phyloP scores from a whole-genome alignment of 2,329 filamentous ascomycete genomes.

The Penicillium sp. region DNA sequence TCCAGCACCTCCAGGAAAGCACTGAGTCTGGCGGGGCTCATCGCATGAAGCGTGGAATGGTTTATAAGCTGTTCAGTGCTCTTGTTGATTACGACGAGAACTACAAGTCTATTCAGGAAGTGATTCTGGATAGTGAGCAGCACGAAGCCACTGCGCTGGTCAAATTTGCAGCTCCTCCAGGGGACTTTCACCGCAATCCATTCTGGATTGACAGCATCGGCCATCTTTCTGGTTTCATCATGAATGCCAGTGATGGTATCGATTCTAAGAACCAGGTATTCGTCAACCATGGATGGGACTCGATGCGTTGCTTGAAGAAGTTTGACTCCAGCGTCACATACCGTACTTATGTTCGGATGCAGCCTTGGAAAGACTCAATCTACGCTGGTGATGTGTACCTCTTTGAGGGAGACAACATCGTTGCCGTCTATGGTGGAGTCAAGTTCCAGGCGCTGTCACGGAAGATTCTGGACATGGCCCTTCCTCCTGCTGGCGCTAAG shows the following conservation, averaged over 20 bases:
- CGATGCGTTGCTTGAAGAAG: slow-evolving; percentile 57
- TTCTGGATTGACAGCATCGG: slow-evolving; percentile 61
- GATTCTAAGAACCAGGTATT: slow-evolving; percentile 61
- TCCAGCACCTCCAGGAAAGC: slow-evolving; percentile 59
- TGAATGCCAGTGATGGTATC: slow-evolving; percentile 59
- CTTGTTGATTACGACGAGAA: slow-evolving; percentile 58
- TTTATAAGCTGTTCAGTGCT: slow-evolving; percentile 70
- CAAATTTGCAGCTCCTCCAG: slow-evolving; percentile 56
- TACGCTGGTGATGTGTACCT: slow-evolving; percentile 62
- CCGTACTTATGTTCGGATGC: slow-evolving; percentile 63
- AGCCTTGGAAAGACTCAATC: slow-evolving; percentile 51
- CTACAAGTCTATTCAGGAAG: slow-evolving; percentile 59
- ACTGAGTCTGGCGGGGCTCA: slow-evolving; percentile 66
- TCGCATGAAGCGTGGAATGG: slow-evolving; percentile 71
- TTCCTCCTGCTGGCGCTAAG: slow-evolving; percentile 37
- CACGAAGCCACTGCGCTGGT: slow-evolving; percentile 57
- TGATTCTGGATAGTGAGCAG: slow-evolving; percentile 56
- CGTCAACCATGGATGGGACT: slow-evolving; percentile 63
- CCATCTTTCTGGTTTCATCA: slow-evolving; percentile 60
- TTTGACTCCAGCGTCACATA: slow-evolving; percentile 55
- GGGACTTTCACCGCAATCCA: slow-evolving; percentile 58
- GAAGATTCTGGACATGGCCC: slow-evolving; percentile 42
- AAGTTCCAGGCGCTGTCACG: slow-evolving; percentile 48
- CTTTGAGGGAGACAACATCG: slow-evolving; percentile 58
- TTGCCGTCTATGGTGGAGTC: slow-evolving; percentile 52